A percentile compares a stretch with the other conserved stretches of the same genome.
Evolutionary conservation across 345 rosid species (phyloP).

Genomic region (Aquilaria sinensis): DNA sequence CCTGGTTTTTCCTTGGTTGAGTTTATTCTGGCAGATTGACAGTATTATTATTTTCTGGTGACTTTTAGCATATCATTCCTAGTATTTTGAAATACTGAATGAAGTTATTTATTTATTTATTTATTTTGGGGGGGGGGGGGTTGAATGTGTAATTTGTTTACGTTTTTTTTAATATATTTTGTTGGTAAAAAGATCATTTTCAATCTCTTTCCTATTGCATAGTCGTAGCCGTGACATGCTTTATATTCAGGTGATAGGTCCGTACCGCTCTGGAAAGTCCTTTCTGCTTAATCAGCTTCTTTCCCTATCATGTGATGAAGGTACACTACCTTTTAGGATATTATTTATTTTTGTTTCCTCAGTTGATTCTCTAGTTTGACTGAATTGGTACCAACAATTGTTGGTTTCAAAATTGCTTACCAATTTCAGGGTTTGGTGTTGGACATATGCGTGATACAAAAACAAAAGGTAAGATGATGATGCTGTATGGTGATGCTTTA

Average conservation of each 20-base stretch:
- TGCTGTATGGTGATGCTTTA: neutral
- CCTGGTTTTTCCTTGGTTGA: too few species aligned
- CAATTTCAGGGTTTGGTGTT: constrained; percentile 86
- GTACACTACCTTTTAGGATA: constrained; percentile 26
- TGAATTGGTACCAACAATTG: constrained; percentile 3
- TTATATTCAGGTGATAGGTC: constrained; percentile 86
- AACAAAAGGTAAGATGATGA: constrained; percentile 66
- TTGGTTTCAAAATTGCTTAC: constrained; percentile 4
- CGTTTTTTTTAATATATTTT: too few species aligned
- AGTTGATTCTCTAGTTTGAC: too few species aligned
- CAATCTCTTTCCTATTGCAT: constrained; percentile 12
- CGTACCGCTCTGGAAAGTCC: constrained; percentile 98
- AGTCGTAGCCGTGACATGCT: constrained; percentile 20
- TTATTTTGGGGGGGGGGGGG: neutral
- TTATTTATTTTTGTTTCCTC: too few species aligned
- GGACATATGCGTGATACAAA: constrained; percentile 99
- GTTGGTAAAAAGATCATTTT: neutral
- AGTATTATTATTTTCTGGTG: neutral
- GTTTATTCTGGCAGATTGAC: too few species aligned
- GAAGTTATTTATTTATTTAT: neutral
- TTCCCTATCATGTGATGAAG: constrained; percentile 96
- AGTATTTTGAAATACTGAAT: neutral
- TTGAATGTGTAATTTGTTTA: constrained; percentile 6
- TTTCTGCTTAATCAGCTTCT: constrained; percentile 98
- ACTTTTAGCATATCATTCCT: neutral